Conservation (phyloP, 306 rosid species). For the Senna siamea region DNA sequence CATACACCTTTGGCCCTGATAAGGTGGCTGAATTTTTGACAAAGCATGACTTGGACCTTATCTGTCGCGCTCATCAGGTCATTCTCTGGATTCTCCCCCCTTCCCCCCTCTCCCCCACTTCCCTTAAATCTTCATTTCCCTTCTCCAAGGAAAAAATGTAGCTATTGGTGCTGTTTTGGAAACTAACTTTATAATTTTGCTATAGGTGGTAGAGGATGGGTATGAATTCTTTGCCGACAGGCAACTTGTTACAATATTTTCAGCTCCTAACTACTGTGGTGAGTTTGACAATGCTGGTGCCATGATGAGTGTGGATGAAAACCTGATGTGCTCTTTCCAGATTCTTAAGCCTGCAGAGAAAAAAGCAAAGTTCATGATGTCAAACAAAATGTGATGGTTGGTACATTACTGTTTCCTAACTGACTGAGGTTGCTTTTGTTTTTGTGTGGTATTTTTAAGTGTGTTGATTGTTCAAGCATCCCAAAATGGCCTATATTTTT, state of each 20-base stretch:
- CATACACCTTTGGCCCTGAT: slow-evolving; percentile 30
- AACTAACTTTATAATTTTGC: slow-evolving; percentile 5
- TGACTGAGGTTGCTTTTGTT: background rate
- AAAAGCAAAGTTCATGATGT: slow-evolving; percentile 16
- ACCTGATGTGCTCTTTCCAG: slow-evolving; percentile 29
- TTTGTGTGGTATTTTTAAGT: background rate
- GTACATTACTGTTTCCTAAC: slow-evolving; percentile 2
- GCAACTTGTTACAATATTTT: slow-evolving; percentile 23
- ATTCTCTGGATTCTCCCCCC: background rate
- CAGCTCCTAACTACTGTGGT: slow-evolving; percentile 32
- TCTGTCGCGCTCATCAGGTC: slow-evolving; percentile 29
- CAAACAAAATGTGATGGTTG: slow-evolving; percentile 26
- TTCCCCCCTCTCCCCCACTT: background rate
- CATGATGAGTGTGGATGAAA: slow-evolving; percentile 27
- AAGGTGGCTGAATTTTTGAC: slow-evolving; percentile 28
- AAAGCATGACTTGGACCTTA: slow-evolving; percentile 26
- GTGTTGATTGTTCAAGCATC: background rate
- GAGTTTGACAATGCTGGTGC: slow-evolving; percentile 31
- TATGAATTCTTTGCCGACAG: slow-evolving; percentile 30
- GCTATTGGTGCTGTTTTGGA: too few species aligned
- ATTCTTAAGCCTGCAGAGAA: slow-evolving; percentile 26
- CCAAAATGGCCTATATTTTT: background rate
- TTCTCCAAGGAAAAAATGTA: background rate
- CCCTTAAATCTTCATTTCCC: slow-evolving; percentile 16
- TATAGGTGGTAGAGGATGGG: slow-evolving; percentile 25